Conservation (phyloP, 1,284 basidiomycete genomes). For the Boletellus sp. region DNA sequence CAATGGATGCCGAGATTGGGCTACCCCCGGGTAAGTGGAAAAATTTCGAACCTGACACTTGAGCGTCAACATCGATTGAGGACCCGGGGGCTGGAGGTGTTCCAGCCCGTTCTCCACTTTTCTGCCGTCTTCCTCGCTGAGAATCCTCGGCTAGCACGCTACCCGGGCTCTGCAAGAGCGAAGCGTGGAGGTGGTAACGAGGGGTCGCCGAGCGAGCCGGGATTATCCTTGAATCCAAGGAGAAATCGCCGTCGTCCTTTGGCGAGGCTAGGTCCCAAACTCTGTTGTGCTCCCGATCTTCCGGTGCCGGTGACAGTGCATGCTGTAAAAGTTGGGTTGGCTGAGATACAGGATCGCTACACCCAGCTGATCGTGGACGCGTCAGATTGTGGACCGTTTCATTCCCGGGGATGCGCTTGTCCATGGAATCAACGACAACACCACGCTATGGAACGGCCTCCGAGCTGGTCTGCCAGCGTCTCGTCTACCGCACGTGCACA, state of each 20-base stretch:
- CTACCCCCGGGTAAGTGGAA: constrained; percentile 26
- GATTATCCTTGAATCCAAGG: constrained; percentile 25
- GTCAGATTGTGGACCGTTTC: constrained; percentile 10
- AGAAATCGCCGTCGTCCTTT: constrained; percentile 19
- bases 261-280: constrained; percentile 13
- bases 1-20: constrained; percentile 26
- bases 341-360: constrained; percentile 29
- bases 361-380: not conserved
- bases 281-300: constrained; percentile 13
- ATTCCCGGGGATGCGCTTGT: constrained; percentile 28
- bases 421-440: constrained; percentile 12
- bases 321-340: constrained; percentile 34
- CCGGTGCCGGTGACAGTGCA: constrained; percentile 22
- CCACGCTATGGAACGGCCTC: not conserved
- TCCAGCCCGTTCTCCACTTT: constrained; percentile 7
- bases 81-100: constrained; percentile 3
- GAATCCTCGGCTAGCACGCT: constrained; percentile 36
- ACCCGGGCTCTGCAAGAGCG: constrained; percentile 39
- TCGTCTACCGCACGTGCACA: constrained; percentile 10
- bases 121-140: constrained; percentile 46
- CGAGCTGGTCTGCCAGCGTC: too few relatives aligned
- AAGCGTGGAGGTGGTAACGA: constrained; percentile 54
- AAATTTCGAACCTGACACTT: constrained; percentile 16
- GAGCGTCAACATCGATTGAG: not conserved
- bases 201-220: constrained; percentile 28